phyloP scores from a whole-genome alignment of 2,329 filamentous ascomycete genomes.

The Sordariomycetes sp. region DNA sequence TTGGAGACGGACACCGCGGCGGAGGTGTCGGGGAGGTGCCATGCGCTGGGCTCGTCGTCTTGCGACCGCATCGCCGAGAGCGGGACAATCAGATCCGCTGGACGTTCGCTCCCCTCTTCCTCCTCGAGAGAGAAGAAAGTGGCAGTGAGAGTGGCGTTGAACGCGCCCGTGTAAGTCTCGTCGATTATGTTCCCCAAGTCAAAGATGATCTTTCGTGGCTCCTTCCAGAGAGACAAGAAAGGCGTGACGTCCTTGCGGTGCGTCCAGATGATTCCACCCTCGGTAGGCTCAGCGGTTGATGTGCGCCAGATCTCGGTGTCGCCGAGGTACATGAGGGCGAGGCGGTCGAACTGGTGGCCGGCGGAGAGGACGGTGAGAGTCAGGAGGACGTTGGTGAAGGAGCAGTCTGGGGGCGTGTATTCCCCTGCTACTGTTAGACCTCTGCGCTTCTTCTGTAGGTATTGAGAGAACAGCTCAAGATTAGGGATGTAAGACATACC shows the following conservation, averaged over 20 bases:
- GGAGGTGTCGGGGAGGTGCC: constrained; percentile 52
- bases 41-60: constrained; percentile 49
- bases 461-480: neutral
- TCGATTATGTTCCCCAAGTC: constrained; percentile 66
- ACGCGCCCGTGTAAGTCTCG: constrained; percentile 59
- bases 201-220: constrained; percentile 65
- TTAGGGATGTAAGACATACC: constrained; percentile 32
- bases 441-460: neutral
- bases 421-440: constrained; percentile 27
- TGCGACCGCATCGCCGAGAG: constrained; percentile 45
- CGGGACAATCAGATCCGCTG: constrained; percentile 58
- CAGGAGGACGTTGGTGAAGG: constrained; percentile 64
- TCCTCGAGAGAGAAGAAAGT: constrained; percentile 49
- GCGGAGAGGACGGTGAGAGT: constrained; percentile 60
- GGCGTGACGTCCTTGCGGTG: constrained; percentile 72
- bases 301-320: constrained; percentile 77
- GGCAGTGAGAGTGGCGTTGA: constrained; percentile 65
- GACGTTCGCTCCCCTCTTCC: constrained; percentile 13
- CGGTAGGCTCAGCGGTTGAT: constrained; percentile 69
- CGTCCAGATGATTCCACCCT: constrained; percentile 59
- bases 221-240: constrained; percentile 57
- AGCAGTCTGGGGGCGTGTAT: constrained; percentile 56
- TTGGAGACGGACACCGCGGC: constrained; percentile 42
- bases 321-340: constrained; percentile 65
- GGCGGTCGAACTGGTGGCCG: constrained; percentile 66